A percentile compares a stretch with the other conserved stretches of the same genome.
These are phyloP conservation scores for Aphanocladium album DNA, from an alignment of 2,329 filamentous ascomycete genomes.

Conservation along the genomic window DNA sequence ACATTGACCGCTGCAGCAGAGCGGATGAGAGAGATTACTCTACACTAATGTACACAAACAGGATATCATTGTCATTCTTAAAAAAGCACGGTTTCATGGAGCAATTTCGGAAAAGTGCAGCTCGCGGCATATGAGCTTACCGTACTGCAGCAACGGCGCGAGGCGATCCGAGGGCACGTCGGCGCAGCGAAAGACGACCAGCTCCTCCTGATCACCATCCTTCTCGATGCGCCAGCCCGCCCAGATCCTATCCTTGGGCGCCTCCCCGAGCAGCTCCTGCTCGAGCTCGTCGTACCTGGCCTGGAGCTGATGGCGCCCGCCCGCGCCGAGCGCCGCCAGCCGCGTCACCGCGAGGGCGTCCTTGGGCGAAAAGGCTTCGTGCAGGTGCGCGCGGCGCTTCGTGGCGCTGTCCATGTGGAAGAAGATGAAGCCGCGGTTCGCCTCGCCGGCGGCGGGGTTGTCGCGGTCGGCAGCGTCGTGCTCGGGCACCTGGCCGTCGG, in stretches of 20 bases:
- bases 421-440: conserved; percentile 32
- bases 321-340: conserved; percentile 26
- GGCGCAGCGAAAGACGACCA: conserved; percentile 37
- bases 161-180: conserved; percentile 29
- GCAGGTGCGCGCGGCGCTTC: conserved; percentile 20
- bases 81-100: not conserved
- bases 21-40: not conserved
- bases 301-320: conserved; percentile 28
- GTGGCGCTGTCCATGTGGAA: conserved; percentile 39
- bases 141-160: conserved; percentile 19
- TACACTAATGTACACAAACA: conserved; percentile 5
- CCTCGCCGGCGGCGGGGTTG: conserved; percentile 27
- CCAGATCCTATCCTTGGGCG: conserved; percentile 28
- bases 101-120: conserved; percentile 2
- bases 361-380: conserved; percentile 21
- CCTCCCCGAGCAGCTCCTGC: conserved; percentile 24
- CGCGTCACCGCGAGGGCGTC: conserved; percentile 31
- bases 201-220: conserved; percentile 28
- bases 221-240: conserved; percentile 40
- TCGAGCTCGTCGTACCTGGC: conserved; percentile 30
- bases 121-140: not conserved
- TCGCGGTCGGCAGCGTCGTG: conserved; percentile 31
- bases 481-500: conserved; percentile 8
- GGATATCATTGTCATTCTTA: not conserved
- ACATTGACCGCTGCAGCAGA: not conserved